These are phyloP conservation scores for Rhizopogon vesiculosus DNA, from an alignment of 768 basidiomycete species.

Conservation along the genomic window DNA sequence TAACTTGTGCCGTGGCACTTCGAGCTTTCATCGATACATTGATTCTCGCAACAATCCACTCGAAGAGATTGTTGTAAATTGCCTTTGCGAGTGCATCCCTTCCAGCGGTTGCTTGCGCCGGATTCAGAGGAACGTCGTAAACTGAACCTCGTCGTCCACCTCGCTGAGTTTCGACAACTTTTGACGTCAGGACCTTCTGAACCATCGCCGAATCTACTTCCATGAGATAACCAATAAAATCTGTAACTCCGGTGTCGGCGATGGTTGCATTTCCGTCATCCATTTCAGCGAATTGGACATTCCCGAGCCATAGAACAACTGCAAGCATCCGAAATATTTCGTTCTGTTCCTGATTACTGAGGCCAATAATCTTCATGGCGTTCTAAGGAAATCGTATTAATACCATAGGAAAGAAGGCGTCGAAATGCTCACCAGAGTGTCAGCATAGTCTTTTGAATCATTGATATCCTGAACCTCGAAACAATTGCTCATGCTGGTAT, in stretches of 20 bases:
- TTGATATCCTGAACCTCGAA: slow-evolving; percentile 88
- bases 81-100: slow-evolving; percentile 93
- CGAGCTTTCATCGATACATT: slow-evolving; percentile 96
- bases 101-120: slow-evolving; percentile 83
- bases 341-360: slow-evolving; percentile 78
- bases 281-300: slow-evolving; percentile 83
- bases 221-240: slow-evolving; percentile 94
- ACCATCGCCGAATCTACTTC: slow-evolving; percentile 76
- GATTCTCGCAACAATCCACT: slow-evolving; percentile 97
- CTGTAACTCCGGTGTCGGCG: slow-evolving; percentile 82
- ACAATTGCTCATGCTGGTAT: slow-evolving; percentile 90
- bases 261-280: slow-evolving; percentile 87
- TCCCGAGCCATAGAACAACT: slow-evolving; percentile 92
- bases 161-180: slow-evolving; percentile 88
- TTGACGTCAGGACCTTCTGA: slow-evolving; percentile 81
- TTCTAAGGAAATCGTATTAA: slow-evolving; percentile 40
- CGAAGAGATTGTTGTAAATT: slow-evolving; percentile 97
- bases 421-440: slow-evolving; percentile 68
- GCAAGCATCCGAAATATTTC: slow-evolving; percentile 95
- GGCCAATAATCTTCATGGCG: slow-evolving; percentile 92
- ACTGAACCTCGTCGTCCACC: slow-evolving; percentile 91
- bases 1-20: slow-evolving; percentile 65
- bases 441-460: slow-evolving; percentile 80
- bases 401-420: neutral
- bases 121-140: slow-evolving; percentile 96